phyloP scores from a whole-genome alignment of 441 rosid species.

The Populus hybrid region DNA sequence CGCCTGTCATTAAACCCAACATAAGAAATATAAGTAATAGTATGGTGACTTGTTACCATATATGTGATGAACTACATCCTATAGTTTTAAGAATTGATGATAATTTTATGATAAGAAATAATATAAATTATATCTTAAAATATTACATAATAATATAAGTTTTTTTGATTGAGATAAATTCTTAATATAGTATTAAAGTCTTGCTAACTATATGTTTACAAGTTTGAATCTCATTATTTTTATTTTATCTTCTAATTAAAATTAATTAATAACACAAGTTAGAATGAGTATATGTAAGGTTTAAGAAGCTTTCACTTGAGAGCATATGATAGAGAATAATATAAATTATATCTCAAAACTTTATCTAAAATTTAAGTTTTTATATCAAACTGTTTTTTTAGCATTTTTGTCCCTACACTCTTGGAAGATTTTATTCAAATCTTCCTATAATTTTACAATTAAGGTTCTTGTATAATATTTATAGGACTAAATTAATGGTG shows the following conservation, averaged over 20 bases:
- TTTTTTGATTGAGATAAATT: too few relatives aligned
- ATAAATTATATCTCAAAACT: too few relatives aligned
- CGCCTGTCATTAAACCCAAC: constrained; percentile 2
- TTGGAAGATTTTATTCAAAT: not conserved
- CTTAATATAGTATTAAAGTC: too few relatives aligned
- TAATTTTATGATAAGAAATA: not conserved
- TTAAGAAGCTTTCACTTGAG: fast-evolving
- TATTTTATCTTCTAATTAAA: too few relatives aligned
- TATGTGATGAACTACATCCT: too few relatives aligned
- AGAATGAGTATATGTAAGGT: too few relatives aligned
- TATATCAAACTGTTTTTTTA: fast-evolving
- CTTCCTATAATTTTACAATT: not conserved
- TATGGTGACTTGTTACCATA: not conserved
- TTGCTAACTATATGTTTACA: fast-evolving
- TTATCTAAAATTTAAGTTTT: too few relatives aligned
- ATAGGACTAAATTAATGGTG: not conserved
- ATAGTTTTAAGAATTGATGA: not conserved
- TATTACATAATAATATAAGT: too few relatives aligned
- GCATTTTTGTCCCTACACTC: not conserved
- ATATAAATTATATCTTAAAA: not conserved
- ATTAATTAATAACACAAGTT: too few relatives aligned
- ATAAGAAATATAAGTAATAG: not conserved
- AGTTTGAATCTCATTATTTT: fast-evolving
- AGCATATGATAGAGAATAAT: too few relatives aligned
- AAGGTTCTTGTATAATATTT: not conserved